These are phyloP conservation scores for Melanomma pulvis-pyrius DNA, from an alignment of 495 filamentous ascomycete species.

Conservation along the genomic window DNA sequence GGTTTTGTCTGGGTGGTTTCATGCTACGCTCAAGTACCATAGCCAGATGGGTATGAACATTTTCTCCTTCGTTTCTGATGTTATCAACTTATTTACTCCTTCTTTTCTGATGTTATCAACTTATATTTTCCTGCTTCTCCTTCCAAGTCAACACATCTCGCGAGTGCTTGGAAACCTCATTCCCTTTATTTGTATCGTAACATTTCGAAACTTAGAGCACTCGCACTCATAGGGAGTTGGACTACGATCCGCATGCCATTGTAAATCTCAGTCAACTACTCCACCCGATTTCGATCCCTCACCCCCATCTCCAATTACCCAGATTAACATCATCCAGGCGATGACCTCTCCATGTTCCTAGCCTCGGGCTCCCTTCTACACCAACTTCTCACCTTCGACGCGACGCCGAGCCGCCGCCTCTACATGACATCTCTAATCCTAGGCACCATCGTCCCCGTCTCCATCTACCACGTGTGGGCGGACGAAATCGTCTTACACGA, in stretches of 20 bases:
- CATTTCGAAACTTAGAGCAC: too few species aligned
- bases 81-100: not conserved
- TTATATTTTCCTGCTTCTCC: too few species aligned
- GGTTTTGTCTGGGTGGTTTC: constrained; percentile 56
- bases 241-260: too few species aligned
- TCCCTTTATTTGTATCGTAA: too few species aligned
- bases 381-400: constrained; percentile 52
- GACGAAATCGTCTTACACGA: constrained; percentile 51
- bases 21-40: constrained; percentile 57
- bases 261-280: not conserved
- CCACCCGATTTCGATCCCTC: not conserved
- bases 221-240: too few species aligned
- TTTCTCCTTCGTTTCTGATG: not conserved
- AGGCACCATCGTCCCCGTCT: constrained; percentile 39
- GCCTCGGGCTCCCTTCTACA: constrained; percentile 56
- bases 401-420: constrained; percentile 37
- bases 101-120: too few species aligned
- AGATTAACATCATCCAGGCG: constrained; percentile 26
- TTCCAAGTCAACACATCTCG: too few species aligned
- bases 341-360: constrained; percentile 62
- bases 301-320: not conserved
- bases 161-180: too few species aligned
- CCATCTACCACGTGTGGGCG: constrained; percentile 51
- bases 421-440: constrained; percentile 38
- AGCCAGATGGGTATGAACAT: constrained; percentile 55